phyloP scores from a whole-genome alignment of 73 alveolate genomes.

The Tetrahymena elliotti region DNA sequence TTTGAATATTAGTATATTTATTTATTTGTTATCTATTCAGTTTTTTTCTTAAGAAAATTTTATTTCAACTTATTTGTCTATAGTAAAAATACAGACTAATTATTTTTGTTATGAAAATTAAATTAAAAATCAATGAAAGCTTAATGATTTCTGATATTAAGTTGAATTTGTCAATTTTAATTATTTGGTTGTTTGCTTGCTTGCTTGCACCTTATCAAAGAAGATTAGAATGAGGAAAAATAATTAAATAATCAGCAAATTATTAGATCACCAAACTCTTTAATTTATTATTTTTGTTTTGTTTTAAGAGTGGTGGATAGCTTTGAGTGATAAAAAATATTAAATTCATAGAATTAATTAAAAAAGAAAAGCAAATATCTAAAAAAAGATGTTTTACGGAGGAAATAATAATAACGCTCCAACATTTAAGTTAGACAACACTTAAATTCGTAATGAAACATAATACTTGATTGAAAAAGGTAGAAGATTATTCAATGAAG shows the following conservation, averaged over 20 bases:
- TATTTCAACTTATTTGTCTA: not conserved
- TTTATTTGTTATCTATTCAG: too few relatives aligned
- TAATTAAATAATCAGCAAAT: too few relatives aligned
- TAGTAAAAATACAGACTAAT: not conserved
- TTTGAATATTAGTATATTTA: not conserved
- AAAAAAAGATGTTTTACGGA: not conserved
- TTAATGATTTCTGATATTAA: not conserved
- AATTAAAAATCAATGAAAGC: not conserved
- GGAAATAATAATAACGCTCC: not conserved
- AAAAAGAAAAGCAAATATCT: not conserved
- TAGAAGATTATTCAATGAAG: not conserved
- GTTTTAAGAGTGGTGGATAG: not conserved
- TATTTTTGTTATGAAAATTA: not conserved
- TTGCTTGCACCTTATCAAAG: not conserved
- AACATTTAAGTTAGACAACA: not conserved
- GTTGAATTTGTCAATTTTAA: not conserved
- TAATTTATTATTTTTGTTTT: too few relatives aligned
- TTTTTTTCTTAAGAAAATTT: not conserved
- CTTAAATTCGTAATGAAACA: not conserved
- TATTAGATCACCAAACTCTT: not conserved
- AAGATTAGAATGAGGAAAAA: not conserved
- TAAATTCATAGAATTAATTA: not conserved
- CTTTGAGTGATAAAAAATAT: not conserved
- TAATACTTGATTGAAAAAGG: not conserved
- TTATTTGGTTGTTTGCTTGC: not conserved